Conservation (phyloP, 768 basidiomycete species). For the Tricholoma matsutake region DNA sequence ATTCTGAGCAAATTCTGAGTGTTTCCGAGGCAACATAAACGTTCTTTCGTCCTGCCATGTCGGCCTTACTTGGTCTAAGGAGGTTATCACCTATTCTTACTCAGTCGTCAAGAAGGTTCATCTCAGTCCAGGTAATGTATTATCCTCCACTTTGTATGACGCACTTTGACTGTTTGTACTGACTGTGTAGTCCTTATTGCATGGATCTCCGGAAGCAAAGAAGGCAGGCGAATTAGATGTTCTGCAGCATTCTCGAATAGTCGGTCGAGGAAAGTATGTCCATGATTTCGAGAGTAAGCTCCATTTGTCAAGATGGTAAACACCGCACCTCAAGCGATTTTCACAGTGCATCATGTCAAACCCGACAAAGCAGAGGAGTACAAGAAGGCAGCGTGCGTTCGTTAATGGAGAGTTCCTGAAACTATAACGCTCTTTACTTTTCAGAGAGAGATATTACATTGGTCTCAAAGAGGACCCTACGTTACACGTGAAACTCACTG, state of each 20-base stretch:
- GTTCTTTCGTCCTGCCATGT: slow-evolving; percentile 23
- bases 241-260: slow-evolving; percentile 81
- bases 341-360: slow-evolving; percentile 77
- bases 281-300: slow-evolving; percentile 83
- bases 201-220: slow-evolving; percentile 92
- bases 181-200: slow-evolving; percentile 68
- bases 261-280: slow-evolving; percentile 92
- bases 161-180: slow-evolving; percentile 20
- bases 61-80: slow-evolving; percentile 29
- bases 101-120: slow-evolving; percentile 39
- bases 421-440: slow-evolving; percentile 7
- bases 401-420: slow-evolving; percentile 5
- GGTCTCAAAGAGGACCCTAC: slow-evolving; percentile 72
- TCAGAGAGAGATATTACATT: slow-evolving; percentile 80
- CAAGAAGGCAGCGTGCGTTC: slow-evolving; percentile 78
- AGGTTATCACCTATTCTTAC: slow-evolving; percentile 22
- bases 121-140: slow-evolving; percentile 61
- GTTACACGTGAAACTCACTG: slow-evolving; percentile 83
- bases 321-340: slow-evolving; percentile 12
- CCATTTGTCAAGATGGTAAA: background rate
- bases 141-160: slow-evolving; percentile 9
- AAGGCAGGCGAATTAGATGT: slow-evolving; percentile 72
- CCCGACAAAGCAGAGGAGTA: slow-evolving; percentile 82
- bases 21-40: background rate
- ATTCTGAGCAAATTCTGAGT: too few relatives aligned